phyloP scores from a whole-genome alignment of 495 filamentous ascomycete species.

The Oidiodendron maius region DNA sequence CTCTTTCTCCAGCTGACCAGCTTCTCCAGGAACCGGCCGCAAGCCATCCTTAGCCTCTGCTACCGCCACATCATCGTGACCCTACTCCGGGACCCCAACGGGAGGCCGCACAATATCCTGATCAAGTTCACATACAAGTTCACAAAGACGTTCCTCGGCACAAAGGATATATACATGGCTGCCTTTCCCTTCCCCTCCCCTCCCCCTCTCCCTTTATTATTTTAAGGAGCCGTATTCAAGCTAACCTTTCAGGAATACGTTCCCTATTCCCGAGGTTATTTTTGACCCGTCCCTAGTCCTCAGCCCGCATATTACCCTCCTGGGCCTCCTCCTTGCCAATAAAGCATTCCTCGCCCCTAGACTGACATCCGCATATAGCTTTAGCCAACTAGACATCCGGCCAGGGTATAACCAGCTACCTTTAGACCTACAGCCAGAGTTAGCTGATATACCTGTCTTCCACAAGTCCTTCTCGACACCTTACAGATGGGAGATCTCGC shows the following conservation, averaged over 20 bases:
- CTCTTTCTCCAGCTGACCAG: constrained; percentile 8
- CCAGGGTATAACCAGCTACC: constrained; percentile 24
- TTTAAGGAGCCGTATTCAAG: constrained; percentile 1
- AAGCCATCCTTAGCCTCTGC: constrained; percentile 8
- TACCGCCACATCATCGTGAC: constrained; percentile 20
- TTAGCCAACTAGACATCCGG: constrained; percentile 22
- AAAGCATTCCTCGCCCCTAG: constrained; percentile 20
- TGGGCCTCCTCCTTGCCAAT: constrained; percentile 31
- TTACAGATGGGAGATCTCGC: constrained; percentile 31
- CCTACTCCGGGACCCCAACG: constrained; percentile 29
- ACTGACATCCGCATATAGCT: constrained; percentile 10
- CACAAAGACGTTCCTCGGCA: constrained; percentile 28
- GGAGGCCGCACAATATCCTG: constrained; percentile 24
- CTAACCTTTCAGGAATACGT: constrained; percentile 31
- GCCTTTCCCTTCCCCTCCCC: background rate
- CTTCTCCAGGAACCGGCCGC: constrained; percentile 12
- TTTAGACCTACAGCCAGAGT: constrained; percentile 20
- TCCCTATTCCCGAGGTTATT: constrained; percentile 27
- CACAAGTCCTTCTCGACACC: constrained; percentile 24
- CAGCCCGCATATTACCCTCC: constrained; percentile 19
- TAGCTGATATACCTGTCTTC: constrained; percentile 23
- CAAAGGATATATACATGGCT: constrained; percentile 27
- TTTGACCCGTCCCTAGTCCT: constrained; percentile 27
- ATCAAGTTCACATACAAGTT: constrained; percentile 30
- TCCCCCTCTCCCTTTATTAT: background rate